Conservation (phyloP, 805 yeast genomes). For the Sugiyamaella floridensis region DNA sequence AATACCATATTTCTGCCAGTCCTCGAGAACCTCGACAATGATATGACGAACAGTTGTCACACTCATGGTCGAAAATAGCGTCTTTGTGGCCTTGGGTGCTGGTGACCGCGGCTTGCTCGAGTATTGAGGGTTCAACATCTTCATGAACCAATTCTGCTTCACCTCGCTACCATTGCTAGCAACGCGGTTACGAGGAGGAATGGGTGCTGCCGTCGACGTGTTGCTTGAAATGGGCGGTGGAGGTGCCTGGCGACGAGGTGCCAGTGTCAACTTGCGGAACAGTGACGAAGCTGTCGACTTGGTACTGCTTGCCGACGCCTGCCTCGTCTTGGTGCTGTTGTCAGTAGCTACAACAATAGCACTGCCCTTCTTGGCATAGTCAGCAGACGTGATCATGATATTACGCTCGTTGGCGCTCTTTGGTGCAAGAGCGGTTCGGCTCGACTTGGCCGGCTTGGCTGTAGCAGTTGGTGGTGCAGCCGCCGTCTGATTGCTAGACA, state of each 20-base stretch:
- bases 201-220: neutral
- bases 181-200: neutral
- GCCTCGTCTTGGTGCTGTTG: neutral
- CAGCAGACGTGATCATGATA: neutral
- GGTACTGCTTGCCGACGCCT: slow-evolving; percentile 6
- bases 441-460: neutral
- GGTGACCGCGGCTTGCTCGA: slow-evolving; percentile 1
- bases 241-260: slow-evolving; percentile 17
- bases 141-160: slow-evolving; percentile 34
- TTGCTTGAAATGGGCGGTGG: slow-evolving; percentile 12
- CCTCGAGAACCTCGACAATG: slow-evolving; percentile 27
- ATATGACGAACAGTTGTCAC: slow-evolving; percentile 26
- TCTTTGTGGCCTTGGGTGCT: slow-evolving; percentile 14
- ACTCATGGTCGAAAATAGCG: slow-evolving; percentile 24
- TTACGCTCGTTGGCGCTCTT: neutral
- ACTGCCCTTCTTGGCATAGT: neutral
- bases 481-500: neutral
- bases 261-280: slow-evolving; percentile 14
- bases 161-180: slow-evolving; percentile 19
- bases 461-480: neutral
- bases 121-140: slow-evolving; percentile 18
- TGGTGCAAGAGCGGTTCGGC: neutral
- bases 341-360: neutral
- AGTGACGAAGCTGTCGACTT: slow-evolving; percentile 9
- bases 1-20: slow-evolving; percentile 35